Conservation (phyloP, 1,284 basidiomycete species). For the Moesziomyces globuligerus region DNA sequence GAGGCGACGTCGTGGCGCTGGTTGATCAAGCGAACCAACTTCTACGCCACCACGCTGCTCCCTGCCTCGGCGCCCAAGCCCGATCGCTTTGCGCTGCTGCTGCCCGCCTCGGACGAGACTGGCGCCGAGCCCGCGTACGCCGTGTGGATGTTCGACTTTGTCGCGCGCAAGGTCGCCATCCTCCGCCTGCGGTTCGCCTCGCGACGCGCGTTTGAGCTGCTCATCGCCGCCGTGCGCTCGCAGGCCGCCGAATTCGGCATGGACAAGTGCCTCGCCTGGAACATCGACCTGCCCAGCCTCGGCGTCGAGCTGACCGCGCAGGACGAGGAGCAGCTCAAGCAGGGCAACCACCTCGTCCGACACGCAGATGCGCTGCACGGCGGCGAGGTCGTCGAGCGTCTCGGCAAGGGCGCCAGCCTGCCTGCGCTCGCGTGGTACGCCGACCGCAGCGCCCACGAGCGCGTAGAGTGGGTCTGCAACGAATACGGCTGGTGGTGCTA, state of each 20-base stretch:
- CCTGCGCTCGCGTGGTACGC: constrained; percentile 41
- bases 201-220: not conserved
- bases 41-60: constrained; percentile 29
- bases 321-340: constrained; percentile 10
- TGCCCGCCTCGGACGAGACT: not conserved
- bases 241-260: constrained; percentile 26
- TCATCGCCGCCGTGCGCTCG: constrained; percentile 13
- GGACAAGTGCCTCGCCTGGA: constrained; percentile 41
- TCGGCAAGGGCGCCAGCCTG: constrained; percentile 19
- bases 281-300: constrained; percentile 22
- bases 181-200: constrained; percentile 24
- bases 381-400: constrained; percentile 27
- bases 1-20: constrained; percentile 44
- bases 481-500: constrained; percentile 50
- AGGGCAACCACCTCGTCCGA: constrained; percentile 8
- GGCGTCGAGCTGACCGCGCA: constrained; percentile 14
- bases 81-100: constrained; percentile 11
- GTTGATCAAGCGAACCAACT: constrained; percentile 39
- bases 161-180: constrained; percentile 27
- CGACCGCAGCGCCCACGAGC: constrained; percentile 12
- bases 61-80: constrained; percentile 25
- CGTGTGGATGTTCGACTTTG: constrained; percentile 42
- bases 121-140: constrained; percentile 12
- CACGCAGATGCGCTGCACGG: constrained; percentile 8
- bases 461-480: constrained; percentile 38